Percentiles rank a stretch among this genome's conserved stretches.
phyloP scores from a whole-genome alignment of 257 asterid genomes.

The Przewalskia tangutica region DNA sequence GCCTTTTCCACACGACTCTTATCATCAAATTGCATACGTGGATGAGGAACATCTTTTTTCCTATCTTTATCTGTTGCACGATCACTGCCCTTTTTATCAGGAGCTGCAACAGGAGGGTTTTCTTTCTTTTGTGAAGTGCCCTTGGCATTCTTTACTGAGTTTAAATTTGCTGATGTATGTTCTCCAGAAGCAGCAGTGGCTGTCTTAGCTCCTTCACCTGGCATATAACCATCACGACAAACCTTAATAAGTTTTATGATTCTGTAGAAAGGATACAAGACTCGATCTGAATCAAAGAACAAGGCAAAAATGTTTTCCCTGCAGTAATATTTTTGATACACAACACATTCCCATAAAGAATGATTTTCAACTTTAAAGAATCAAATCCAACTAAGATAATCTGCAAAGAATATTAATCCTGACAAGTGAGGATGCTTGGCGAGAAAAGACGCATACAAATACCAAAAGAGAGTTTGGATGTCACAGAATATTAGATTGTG shows the following conservation, averaged over 20 bases:
- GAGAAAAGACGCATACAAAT: background rate
- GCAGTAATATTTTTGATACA: background rate
- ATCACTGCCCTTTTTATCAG: constrained; percentile 58
- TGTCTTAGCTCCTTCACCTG: constrained; percentile 52
- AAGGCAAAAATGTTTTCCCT: background rate
- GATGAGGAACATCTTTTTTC: constrained; percentile 93
- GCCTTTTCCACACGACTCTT: constrained; percentile 84
- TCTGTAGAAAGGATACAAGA: background rate
- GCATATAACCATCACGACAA: constrained; percentile 4
- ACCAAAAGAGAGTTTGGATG: background rate
- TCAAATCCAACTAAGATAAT: background rate
- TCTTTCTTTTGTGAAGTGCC: constrained; percentile 55
- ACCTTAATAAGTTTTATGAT: background rate
- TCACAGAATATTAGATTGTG: background rate
- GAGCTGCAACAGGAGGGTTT: constrained; percentile 41
- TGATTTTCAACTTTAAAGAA: background rate
- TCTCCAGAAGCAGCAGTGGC: constrained; percentile 37
- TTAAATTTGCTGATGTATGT: constrained; percentile 32
- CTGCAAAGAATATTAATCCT: background rate
- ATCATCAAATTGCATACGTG: constrained; percentile 96
- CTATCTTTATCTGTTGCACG: constrained; percentile 79
- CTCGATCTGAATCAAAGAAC: background rate
- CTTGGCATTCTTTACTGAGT: constrained; percentile 47
- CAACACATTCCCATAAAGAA: background rate
- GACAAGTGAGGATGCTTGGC: background rate